Evolutionary conservation across 2,329 filamentous ascomycete species (phyloP), one percentile per base, ranked within the genome.

Genomic region (Fusarium proliferatum): DNA sequence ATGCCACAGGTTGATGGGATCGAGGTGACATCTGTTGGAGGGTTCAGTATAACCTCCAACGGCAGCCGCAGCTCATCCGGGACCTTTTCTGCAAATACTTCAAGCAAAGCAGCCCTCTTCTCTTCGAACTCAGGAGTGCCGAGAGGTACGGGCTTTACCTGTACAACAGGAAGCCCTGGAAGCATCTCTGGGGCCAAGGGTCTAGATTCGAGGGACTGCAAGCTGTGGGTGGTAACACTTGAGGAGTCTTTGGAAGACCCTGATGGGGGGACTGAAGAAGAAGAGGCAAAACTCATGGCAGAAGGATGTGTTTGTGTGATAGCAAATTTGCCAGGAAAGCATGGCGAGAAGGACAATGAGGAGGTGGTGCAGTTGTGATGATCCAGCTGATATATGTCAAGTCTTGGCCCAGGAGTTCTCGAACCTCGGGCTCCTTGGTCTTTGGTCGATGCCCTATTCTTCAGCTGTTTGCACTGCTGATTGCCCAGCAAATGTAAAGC

Each of bases 61-160:
- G 82, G 77, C 3, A 85, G 77, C 17, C 71, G 76, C 28, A 81
- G 69, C 9, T 71, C 64, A 3, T 46, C 39, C 4, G 83, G 83
- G 2, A 84, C 79, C 49, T 77, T 79, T 39, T 75, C 63, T 9
- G 76, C 75, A 33, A 85, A 81, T 2, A 77, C 75, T 30, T 79
- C 63, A 7, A 81, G 75, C 19, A 83, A 73, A 3, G 62, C 39
- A 11, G 64, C 61, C 9, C 78, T 75, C 19, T 62, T 64, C 0
- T 43, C 45, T 39, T 82, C 79, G n/a, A 76, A 81, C 4, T 72
- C 76, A 1, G 69, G 46, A 2, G 77, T 76, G 6, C 80, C 80
- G 46, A 43, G 36, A 6, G 42, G 64, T 13, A 75, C 13, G 1
- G 72, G 41, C 41, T 62, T 71, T 4, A 66, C 55, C 36, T 78